These are phyloP conservation scores for Anisodus acutangulus DNA, from an alignment of 257 asterid genomes.

Conservation along the genomic window DNA sequence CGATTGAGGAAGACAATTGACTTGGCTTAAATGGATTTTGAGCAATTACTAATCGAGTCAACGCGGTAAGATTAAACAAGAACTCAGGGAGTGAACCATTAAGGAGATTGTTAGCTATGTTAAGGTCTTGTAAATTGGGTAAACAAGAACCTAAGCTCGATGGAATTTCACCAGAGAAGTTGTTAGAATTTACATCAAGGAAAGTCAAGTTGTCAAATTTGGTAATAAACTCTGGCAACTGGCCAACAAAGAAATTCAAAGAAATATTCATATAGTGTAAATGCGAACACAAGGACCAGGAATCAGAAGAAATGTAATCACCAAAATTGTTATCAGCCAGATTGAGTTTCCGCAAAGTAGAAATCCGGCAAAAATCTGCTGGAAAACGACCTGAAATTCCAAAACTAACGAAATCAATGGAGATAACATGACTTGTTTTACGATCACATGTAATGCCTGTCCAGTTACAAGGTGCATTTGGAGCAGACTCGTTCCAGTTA, in stretches of 20 bases:
- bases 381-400: constrained; percentile 61
- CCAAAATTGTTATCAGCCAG: constrained; percentile 53
- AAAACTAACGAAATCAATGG: constrained; percentile 51
- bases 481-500: constrained; percentile 54
- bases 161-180: constrained; percentile 75
- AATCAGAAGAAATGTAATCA: constrained; percentile 48
- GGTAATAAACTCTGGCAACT: constrained; percentile 54
- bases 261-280: constrained; percentile 55
- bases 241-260: constrained; percentile 60
- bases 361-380: constrained; percentile 71
- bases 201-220: constrained; percentile 51
- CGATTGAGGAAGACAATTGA: constrained; percentile 59
- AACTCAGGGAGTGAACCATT: constrained; percentile 75
- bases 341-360: constrained; percentile 55
- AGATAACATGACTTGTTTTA: constrained; percentile 44
- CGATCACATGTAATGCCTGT: constrained; percentile 61
- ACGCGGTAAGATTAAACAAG: constrained; percentile 61
- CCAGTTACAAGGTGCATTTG: constrained; percentile 72
- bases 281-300: constrained; percentile 61
- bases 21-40: constrained; percentile 56
- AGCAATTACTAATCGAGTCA: constrained; percentile 55
- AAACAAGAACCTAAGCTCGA: constrained; percentile 51
- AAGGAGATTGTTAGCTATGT: constrained; percentile 54
- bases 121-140: constrained; percentile 53
- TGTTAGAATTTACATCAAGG: constrained; percentile 59